Evolutionary conservation across 306 rosid genomes (phyloP), one percentile per base, ranked within the genome.

Genomic region (peach (Prunus persica)): DNA sequence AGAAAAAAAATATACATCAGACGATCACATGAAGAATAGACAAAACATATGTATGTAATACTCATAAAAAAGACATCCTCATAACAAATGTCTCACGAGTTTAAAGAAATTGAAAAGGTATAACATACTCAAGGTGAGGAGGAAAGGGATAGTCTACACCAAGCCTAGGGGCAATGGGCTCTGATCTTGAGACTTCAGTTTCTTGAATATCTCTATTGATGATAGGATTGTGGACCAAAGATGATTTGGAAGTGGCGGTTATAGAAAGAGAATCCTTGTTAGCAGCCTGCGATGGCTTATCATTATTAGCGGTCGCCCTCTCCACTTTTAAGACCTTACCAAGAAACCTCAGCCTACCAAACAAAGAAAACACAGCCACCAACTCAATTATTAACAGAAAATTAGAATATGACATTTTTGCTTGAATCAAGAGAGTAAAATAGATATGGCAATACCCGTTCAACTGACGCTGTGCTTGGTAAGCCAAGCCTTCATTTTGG

Each of bases 91-190:
- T 20, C 32, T 52, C 10, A 51, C 20, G 5, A 68, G 55, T 47
- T 27, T 2, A 47, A 63, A 71, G 20, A 25, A 54, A 25, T 38
- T 51, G 27, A 77, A 76, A 76, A 65, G 67, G 41, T 75, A 78
- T 7, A 65, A 62, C 93, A 32, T 89, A 95, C 97, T 88, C 97
- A 55, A 95, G 92, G 72, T 90, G 86, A 62, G 97, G 93, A 85
- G 97, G 97, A 85, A 92, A 92, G 73, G 93, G 92, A 82, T 92
- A 95, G 82, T 95, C 95, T 55, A 95, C 96, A 64, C 97, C 97
- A 83, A 95, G 91, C 79, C 88, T 84, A 18, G 89, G 86, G 60
- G 97, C 96, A 83, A 95, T 86, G 76, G 97, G 93, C 80, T 84
- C 89, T 32, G 88, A 78, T 72, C 78, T 84, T 46, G 69, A 68